These are phyloP conservation scores for Pseudocercospora ulei DNA, from an alignment of 2,329 filamentous ascomycete genomes.

Conservation along the genomic window DNA sequence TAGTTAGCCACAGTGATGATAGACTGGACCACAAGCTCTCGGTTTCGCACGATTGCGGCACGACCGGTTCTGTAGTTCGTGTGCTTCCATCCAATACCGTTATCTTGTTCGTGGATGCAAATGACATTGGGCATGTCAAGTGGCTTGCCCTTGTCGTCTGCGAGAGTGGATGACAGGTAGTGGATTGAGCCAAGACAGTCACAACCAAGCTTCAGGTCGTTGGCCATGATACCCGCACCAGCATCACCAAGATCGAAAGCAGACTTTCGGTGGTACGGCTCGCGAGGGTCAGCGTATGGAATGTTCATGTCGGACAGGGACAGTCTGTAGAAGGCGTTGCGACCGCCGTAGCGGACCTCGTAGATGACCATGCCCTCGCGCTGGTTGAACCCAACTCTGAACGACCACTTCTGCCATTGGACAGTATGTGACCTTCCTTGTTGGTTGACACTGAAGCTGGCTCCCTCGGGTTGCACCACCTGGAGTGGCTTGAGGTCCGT, in stretches of 20 bases:
- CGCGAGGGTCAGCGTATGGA: constrained; percentile 53
- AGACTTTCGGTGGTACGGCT: constrained; percentile 58
- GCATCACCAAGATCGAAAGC: constrained; percentile 65
- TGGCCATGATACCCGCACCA: constrained; percentile 56
- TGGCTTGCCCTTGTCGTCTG: constrained; percentile 47
- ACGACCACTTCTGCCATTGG: constrained; percentile 47
- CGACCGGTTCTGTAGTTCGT: constrained; percentile 57
- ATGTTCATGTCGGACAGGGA: constrained; percentile 55
- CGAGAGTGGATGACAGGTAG: constrained; percentile 52
- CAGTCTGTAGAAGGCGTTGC: constrained; percentile 57
- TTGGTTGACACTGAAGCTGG: constrained; percentile 51
- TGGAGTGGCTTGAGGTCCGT: constrained; percentile 56
- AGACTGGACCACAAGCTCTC: constrained; percentile 57
- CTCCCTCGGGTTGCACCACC: constrained; percentile 59
- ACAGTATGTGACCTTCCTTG: constrained; percentile 34
- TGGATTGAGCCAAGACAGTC: constrained; percentile 52
- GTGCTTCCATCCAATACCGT: constrained; percentile 61
- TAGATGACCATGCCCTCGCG: constrained; percentile 62
- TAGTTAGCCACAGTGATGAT: constrained; percentile 62
- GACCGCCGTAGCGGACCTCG: constrained; percentile 57
- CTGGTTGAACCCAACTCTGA: constrained; percentile 59
- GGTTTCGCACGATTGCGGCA: constrained; percentile 52
- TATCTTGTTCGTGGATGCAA: constrained; percentile 61
- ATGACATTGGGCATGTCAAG: constrained; percentile 51
- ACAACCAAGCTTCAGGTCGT: constrained; percentile 58